phyloP scores from a whole-genome alignment of 352 stramenopile species.

The Phytophthora capsici region DNA sequence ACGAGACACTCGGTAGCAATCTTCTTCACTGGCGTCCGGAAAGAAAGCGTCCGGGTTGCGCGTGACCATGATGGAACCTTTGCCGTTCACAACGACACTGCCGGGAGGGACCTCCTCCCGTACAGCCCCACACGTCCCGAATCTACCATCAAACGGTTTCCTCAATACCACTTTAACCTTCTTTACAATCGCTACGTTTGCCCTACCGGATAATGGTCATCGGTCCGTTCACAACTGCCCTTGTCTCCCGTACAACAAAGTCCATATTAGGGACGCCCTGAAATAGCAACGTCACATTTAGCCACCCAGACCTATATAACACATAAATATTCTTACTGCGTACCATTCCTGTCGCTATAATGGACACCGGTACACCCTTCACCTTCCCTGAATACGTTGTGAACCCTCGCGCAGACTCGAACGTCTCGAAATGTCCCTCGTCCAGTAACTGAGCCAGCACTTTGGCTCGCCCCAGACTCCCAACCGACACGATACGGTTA shows the following conservation, averaged over 20 bases:
- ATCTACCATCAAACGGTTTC: slow-evolving; percentile 10
- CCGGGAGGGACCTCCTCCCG: slow-evolving; percentile 44
- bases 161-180: neutral
- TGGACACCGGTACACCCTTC: slow-evolving; percentile 51
- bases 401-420: slow-evolving; percentile 61
- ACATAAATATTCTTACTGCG: neutral
- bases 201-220: slow-evolving; percentile 62
- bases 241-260: slow-evolving; percentile 73
- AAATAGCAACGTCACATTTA: too few relatives aligned
- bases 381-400: slow-evolving; percentile 63
- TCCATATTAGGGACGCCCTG: slow-evolving; percentile 76
- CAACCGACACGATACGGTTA: slow-evolving; percentile 58
- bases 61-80: slow-evolving; percentile 51
- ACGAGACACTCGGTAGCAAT: slow-evolving; percentile 42
- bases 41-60: slow-evolving; percentile 65
- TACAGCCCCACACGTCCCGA: slow-evolving; percentile 67
- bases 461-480: slow-evolving; percentile 45
- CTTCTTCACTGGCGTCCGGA: slow-evolving; percentile 22
- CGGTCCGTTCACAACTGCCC: slow-evolving; percentile 49
- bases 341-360: slow-evolving; percentile 74
- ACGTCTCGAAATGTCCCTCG: slow-evolving; percentile 26
- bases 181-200: neutral
- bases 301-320: neutral
- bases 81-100: slow-evolving; percentile 58
- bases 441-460: slow-evolving; percentile 45